Percentiles rank a stretch among this genome's conserved stretches.
These are phyloP conservation scores for Colletotrichum graminicola DNA, from an alignment of 2,329 filamentous ascomycete genomes.

Conservation along the genomic window DNA sequence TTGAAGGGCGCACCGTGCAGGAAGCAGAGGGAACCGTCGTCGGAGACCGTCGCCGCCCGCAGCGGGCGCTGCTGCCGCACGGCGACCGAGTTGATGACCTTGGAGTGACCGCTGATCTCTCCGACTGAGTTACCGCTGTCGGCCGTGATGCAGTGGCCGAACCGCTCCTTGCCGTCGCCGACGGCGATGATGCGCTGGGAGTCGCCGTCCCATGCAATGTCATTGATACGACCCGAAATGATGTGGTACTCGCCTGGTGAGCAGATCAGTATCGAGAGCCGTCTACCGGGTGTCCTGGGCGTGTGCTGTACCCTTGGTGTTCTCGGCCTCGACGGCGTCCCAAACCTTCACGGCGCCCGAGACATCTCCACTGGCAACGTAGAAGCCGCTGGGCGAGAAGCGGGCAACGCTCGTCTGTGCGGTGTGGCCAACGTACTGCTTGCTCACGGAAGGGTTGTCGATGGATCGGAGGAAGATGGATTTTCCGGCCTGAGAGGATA, in stretches of 20 bases:
- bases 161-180: slow-evolving; percentile 92
- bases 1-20: slow-evolving; percentile 96
- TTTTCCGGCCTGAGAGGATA: slow-evolving; percentile 80
- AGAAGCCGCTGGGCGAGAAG: slow-evolving; percentile 94
- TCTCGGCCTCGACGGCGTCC: slow-evolving; percentile 87
- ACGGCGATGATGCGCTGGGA: slow-evolving; percentile 97
- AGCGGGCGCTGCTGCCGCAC: slow-evolving; percentile 92
- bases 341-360: slow-evolving; percentile 89
- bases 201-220: slow-evolving; percentile 97
- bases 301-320: slow-evolving; percentile 74
- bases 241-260: slow-evolving; percentile 84
- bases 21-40: slow-evolving; percentile 91
- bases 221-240: slow-evolving; percentile 94
- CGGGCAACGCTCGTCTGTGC: slow-evolving; percentile 90
- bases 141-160: slow-evolving; percentile 92
- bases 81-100: slow-evolving; percentile 90
- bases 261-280: slow-evolving; percentile 21
- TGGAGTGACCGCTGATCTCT: slow-evolving; percentile 92
- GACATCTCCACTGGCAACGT: slow-evolving; percentile 91
- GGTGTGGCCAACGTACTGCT: slow-evolving; percentile 94
- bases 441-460: slow-evolving; percentile 85
- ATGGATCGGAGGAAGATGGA: slow-evolving; percentile 96
- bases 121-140: slow-evolving; percentile 97
- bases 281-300: neutral
- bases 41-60: slow-evolving; percentile 89